Conservation (phyloP, 176 grass and related monocot species). For the Raddia guianensis region DNA sequence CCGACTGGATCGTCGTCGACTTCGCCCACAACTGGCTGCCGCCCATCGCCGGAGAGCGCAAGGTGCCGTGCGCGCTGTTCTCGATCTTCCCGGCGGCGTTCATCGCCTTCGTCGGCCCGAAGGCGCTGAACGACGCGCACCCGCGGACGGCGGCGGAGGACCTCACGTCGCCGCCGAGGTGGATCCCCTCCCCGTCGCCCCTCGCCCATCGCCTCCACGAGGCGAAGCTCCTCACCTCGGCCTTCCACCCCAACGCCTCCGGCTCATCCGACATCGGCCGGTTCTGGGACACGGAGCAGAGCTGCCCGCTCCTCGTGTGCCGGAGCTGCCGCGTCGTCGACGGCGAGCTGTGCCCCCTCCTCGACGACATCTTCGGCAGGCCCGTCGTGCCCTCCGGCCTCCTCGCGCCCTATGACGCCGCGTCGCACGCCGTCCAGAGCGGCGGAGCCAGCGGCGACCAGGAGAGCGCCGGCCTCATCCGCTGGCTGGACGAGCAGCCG, state of each 20-base stretch:
- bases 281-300: not conserved
- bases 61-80: slow-evolving; percentile 33
- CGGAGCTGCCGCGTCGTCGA: slow-evolving; percentile 40
- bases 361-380: slow-evolving; percentile 24
- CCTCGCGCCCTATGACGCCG: not conserved
- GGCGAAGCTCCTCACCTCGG: not conserved
- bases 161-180: slow-evolving; percentile 18
- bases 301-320: not conserved
- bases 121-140: not conserved
- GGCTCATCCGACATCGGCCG: not conserved
- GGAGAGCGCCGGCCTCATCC: not conserved
- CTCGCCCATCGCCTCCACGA: slow-evolving; percentile 19
- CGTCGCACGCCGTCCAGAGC: not conserved
- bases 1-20: slow-evolving; percentile 54
- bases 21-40: slow-evolving; percentile 45
- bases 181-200: slow-evolving; percentile 30
- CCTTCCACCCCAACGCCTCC: not conserved
- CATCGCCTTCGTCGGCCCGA: slow-evolving; percentile 9
- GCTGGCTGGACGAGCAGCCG: slow-evolving; percentile 29
- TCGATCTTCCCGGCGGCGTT: not conserved
- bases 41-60: slow-evolving; percentile 20
- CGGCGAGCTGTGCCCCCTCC: not conserved
- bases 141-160: not conserved
- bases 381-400: slow-evolving; percentile 42
- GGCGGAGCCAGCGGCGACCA: not conserved